These are phyloP conservation scores for Capronia coronata DNA, from an alignment of 2,329 filamentous ascomycete genomes.

Conservation along the genomic window DNA sequence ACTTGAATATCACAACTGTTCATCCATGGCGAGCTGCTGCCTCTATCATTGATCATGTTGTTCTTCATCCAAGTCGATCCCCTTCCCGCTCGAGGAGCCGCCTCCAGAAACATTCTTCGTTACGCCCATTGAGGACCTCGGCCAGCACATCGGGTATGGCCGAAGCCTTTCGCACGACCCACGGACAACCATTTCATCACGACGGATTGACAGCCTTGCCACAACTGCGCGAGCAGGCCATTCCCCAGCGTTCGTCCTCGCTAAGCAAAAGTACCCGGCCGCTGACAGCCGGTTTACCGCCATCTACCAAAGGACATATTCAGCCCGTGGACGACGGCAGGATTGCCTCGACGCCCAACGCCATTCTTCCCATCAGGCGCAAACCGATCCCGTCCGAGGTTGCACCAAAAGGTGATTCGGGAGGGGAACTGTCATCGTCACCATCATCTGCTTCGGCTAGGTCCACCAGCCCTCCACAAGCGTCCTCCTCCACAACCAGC, in stretches of 20 bases:
- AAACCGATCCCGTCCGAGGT: constrained; percentile 5
- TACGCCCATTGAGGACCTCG: constrained; percentile 5
- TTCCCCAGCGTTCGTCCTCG: constrained; percentile 15
- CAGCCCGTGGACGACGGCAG: constrained; percentile 1
- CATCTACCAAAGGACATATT: constrained; percentile 3
- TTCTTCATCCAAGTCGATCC: constrained; percentile 1
- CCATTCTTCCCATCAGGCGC: constrained; percentile 6
- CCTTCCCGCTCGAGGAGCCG: constrained; percentile 15
- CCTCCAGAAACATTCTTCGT: constrained; percentile 10
- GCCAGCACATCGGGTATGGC: constrained; percentile 7
- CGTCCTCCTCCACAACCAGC: neutral
- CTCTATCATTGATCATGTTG: constrained; percentile 2
- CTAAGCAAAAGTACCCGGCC: constrained; percentile 9
- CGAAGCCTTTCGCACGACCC: neutral
- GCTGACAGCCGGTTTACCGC: constrained; percentile 1
- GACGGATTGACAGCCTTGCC: constrained; percentile 14
- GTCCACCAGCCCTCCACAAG: constrained; percentile 3
- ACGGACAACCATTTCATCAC: constrained; percentile 1
- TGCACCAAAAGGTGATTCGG: neutral
- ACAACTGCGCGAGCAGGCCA: constrained; percentile 4
- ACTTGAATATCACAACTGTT: too few relatives aligned
- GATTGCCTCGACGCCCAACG: constrained; percentile 4
- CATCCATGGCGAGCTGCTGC: neutral
- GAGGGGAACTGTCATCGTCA: constrained; percentile 1
- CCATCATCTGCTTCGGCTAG: constrained; percentile 4